phyloP scores from a whole-genome alignment of 176 grass and related monocot species.

The Miscanthus lutarioriparius region DNA sequence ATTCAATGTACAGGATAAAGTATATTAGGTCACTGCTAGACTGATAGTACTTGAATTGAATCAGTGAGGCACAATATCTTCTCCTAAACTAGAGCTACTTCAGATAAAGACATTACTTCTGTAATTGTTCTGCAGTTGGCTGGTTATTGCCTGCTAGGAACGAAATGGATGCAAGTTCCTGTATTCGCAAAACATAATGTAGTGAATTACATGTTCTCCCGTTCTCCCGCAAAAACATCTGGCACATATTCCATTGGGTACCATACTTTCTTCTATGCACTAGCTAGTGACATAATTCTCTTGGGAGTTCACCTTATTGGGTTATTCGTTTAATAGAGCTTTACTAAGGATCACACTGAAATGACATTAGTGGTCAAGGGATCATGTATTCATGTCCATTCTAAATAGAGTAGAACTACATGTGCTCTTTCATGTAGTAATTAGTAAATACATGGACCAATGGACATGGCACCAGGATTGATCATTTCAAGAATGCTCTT shows the following conservation, averaged over 20 bases:
- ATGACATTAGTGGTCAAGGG: background rate
- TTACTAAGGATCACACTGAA: background rate
- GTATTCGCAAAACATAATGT: background rate
- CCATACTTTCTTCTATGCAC: background rate
- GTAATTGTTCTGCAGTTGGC: background rate
- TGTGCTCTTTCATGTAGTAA: background rate
- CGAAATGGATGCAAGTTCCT: background rate
- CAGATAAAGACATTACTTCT: background rate
- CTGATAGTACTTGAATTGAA: background rate
- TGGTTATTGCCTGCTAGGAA: background rate
- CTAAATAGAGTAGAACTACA: background rate
- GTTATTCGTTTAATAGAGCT: background rate
- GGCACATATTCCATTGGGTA: background rate
- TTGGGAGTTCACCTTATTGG: background rate
- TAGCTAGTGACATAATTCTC: background rate
- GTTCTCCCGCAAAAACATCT: background rate
- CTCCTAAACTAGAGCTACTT: background rate
- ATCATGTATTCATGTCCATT: background rate
- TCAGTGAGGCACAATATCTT: background rate
- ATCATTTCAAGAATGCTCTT: background rate
- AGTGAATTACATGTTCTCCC: background rate
- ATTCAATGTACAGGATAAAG: background rate
- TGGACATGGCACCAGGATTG: background rate
- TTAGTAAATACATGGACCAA: background rate
- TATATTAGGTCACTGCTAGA: background rate